Evolutionary conservation across 306 rosid species (phyloP), one percentile per base, ranked within the genome.

Genomic region (Vigna radiata): DNA sequence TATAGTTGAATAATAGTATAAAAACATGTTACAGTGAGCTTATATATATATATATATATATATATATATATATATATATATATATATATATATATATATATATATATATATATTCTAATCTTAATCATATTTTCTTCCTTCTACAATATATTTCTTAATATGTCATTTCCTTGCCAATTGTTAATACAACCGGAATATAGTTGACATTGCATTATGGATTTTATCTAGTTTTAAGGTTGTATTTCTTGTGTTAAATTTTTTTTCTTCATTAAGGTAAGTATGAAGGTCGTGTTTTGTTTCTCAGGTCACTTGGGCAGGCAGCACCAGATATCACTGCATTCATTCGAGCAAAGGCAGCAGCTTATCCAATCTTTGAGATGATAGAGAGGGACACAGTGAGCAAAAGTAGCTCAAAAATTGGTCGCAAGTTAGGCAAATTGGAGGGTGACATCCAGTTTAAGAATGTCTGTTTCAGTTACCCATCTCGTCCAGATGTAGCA

Each of bases 291-390:
- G 70, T 44, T 46, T 67, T 79, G 58, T 59, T 81, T 77, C 37
- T 65, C 82, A 94, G 97, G 86, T 94, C 98, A 77, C 89, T 94
- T 8, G 98, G 98, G 37, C 98, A 89, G 82, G 95, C 98, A 14
- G 97, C 98, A 15, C 91, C 96, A 4, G 98, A 95, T 68, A 90
- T 95, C 49, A 76, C 98, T 14, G 93, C 98, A 4, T 95, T 95
- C 64, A 72, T 92, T 41, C 82, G 97, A 75, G 98, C 98, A 16
- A 92, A 89, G 81, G 90, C 96, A 47, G 98, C 98, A 9, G 98
- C 98, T 0, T 88, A 90, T 88, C 97, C 97, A 10, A 95, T 95
- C 61, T 95, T 95, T 77, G 85, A 89, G 86, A 95, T 95, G 98
- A 92, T 95, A 70, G 98, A 90, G 76, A 87, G 98, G 83, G 88